phyloP scores from a whole-genome alignment of 192 early-diverging fungal species.

The Rhizophlyctis rosea region DNA sequence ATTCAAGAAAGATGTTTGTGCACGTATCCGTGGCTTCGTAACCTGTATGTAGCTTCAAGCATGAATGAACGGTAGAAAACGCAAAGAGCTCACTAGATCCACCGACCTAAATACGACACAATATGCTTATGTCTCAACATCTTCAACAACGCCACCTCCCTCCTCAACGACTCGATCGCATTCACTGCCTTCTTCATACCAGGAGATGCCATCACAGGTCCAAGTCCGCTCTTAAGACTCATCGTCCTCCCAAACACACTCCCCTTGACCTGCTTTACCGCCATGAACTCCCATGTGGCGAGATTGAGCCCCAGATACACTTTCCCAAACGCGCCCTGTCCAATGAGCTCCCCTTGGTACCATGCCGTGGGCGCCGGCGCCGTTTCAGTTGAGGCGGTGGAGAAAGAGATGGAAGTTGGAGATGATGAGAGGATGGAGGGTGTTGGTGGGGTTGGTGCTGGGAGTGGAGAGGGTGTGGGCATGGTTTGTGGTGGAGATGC shows the following conservation, averaged over 20 bases:
- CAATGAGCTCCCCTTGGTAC: constrained; percentile 87
- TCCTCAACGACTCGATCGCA: constrained; percentile 65
- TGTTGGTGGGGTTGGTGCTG: neutral
- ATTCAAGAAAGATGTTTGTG: constrained; percentile 89
- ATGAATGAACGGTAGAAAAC: constrained; percentile 13
- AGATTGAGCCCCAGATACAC: constrained; percentile 88
- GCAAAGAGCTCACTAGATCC: constrained; percentile 19
- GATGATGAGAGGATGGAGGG: neutral
- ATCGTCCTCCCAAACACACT: constrained; percentile 47
- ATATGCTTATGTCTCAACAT: constrained; percentile 78
- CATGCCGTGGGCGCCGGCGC: constrained; percentile 40
- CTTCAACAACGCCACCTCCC: constrained; percentile 78
- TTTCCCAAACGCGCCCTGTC: constrained; percentile 87
- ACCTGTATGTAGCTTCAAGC: constrained; percentile 28
- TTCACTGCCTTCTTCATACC: constrained; percentile 21
- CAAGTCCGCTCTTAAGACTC: constrained; percentile 8
- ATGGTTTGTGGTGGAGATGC: neutral
- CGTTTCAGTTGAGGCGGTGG: neutral
- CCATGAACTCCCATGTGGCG: constrained; percentile 72
- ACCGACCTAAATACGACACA: constrained; percentile 81
- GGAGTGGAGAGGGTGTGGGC: neutral
- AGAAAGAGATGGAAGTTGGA: neutral
- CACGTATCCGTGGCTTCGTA: constrained; percentile 66
- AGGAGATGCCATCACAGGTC: neutral
- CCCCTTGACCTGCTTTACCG: constrained; percentile 37